These are phyloP conservation scores for Tuber brumale DNA, from an alignment of 495 filamentous ascomycete genomes.

Conservation along the genomic window DNA sequence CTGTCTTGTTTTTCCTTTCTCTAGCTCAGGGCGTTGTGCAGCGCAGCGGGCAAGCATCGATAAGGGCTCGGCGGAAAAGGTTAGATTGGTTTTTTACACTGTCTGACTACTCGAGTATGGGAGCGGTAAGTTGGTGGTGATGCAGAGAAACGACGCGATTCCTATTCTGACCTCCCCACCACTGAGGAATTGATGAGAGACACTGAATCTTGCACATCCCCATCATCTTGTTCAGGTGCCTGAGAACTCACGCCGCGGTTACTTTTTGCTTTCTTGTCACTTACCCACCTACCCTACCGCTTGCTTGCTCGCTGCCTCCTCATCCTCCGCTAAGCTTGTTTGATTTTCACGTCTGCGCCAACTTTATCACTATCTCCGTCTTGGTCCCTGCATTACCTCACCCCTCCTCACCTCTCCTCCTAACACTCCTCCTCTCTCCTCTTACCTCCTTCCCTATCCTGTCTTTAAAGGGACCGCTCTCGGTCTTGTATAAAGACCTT, in stretches of 20 bases:
- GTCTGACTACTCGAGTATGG: background rate
- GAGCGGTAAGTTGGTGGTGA: background rate
- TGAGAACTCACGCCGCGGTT: background rate
- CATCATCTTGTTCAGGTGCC: background rate
- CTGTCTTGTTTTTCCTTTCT: background rate
- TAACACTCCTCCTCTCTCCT: slow-evolving; percentile 27
- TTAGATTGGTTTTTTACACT: background rate
- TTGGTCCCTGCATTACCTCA: background rate
- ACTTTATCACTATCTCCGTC: background rate
- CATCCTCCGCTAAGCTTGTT: slow-evolving; percentile 16
- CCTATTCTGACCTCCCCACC: background rate
- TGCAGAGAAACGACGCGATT: background rate
- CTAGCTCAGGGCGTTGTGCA: background rate
- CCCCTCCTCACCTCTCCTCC: slow-evolving; percentile 21
- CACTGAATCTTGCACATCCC: background rate
- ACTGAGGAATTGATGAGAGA: background rate
- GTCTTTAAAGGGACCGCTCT: slow-evolving; percentile 14
- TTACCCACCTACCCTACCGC: background rate
- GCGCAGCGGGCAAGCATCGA: background rate
- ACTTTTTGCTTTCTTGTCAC: background rate
- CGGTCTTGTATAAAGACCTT: slow-evolving; percentile 36
- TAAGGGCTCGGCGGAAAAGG: background rate
- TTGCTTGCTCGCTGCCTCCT: background rate
- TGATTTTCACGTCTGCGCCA: slow-evolving; percentile 10
- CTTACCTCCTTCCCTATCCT: slow-evolving; percentile 15